Evolutionary conservation across 169 alveolate species (phyloP), one percentile per base, ranked within the genome.

Genomic region (Eimeria tenella): DNA sequence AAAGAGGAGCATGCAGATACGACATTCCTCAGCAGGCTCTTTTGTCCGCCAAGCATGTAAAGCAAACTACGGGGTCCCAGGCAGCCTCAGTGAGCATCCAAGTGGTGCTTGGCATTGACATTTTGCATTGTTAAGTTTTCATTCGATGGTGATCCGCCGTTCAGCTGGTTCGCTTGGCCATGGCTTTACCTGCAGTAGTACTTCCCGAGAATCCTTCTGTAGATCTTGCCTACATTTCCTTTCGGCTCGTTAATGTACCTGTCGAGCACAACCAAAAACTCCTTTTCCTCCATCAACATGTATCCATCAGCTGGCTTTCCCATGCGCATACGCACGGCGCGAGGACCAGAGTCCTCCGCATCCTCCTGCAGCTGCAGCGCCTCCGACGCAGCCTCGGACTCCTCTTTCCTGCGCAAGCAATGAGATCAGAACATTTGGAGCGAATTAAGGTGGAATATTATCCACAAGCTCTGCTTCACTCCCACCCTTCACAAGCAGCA

Each of bases 221-320:
- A 90, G 5, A 87, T 50, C 52, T 95, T 77, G 15, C 97, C 97
- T 17, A 95, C 97, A 58, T 87, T 95, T 13, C 97, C 97, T 52
- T 62, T 65, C 17, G 97, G 97, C 68, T 95, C 97, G 23, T 15
- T 49, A 4, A 56, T 49, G 52, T 86, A 52, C 10, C 53, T 13
- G 68, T 86, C 93, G 63, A 86, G 82, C 9, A 86, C 31, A 0
- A 68, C 77, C 11, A 68, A 5, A 23, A 68, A 68, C 31, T 68
- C 31, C 77, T 68, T 13, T n/a, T 68, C 77, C 31, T 13, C 77
- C 77, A 68, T 68, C 13, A 68, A 23, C 77, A 68, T 68, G 77
- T 68, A 68, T 11, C 77, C 77, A 68, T 68, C 77, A 3, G 77
- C 77, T 3, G 77, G 49, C 9, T 68, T 11, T 68, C 77, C 77